These are phyloP conservation scores for Fusarium pseudocircinatum DNA, from an alignment of 2,329 filamentous ascomycete genomes.

Conservation along the genomic window DNA sequence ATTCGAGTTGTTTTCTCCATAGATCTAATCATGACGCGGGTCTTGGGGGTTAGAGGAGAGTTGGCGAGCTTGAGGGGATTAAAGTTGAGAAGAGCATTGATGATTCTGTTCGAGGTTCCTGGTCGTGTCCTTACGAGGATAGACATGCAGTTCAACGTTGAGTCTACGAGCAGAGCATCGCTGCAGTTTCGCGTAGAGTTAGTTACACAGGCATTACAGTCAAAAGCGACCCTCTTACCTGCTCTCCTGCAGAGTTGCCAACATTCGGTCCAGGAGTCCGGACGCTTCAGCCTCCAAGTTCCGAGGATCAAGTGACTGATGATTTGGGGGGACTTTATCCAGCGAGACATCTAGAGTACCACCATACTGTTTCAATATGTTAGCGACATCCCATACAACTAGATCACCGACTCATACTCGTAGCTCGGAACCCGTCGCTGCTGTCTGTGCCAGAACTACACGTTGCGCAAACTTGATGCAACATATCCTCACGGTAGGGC, in stretches of 20 bases:
- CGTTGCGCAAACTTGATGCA: slow-evolving; percentile 98
- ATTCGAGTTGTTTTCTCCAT: slow-evolving; percentile 94
- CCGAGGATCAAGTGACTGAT: slow-evolving; percentile 79
- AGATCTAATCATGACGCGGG: slow-evolving; percentile 85
- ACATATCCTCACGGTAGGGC: slow-evolving; percentile 83
- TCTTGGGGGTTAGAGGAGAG: slow-evolving; percentile 78
- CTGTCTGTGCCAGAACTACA: slow-evolving; percentile 90
- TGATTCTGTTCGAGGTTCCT: slow-evolving; percentile 82
- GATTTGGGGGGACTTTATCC: slow-evolving; percentile 83
- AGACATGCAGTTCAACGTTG: slow-evolving; percentile 88
- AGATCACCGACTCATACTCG: slow-evolving; percentile 65
- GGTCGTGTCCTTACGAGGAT: slow-evolving; percentile 84
- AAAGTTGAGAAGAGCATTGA: slow-evolving; percentile 87
- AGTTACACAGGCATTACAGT: neutral
- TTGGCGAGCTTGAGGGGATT: slow-evolving; percentile 87
- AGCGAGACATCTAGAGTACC: slow-evolving; percentile 79
- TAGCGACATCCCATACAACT: slow-evolving; percentile 7
- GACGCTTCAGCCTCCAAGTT: slow-evolving; percentile 93
- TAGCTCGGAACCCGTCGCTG: slow-evolving; percentile 82
- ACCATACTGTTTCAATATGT: slow-evolving; percentile 50
- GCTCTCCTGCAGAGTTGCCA: slow-evolving; percentile 85
- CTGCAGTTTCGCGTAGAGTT: slow-evolving; percentile 55
- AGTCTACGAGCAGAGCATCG: slow-evolving; percentile 88
- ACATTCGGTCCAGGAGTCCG: slow-evolving; percentile 87
- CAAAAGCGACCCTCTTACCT: slow-evolving; percentile 64